Conservation (phyloP, 768 basidiomycete species). For the Lentinula boryana region DNA sequence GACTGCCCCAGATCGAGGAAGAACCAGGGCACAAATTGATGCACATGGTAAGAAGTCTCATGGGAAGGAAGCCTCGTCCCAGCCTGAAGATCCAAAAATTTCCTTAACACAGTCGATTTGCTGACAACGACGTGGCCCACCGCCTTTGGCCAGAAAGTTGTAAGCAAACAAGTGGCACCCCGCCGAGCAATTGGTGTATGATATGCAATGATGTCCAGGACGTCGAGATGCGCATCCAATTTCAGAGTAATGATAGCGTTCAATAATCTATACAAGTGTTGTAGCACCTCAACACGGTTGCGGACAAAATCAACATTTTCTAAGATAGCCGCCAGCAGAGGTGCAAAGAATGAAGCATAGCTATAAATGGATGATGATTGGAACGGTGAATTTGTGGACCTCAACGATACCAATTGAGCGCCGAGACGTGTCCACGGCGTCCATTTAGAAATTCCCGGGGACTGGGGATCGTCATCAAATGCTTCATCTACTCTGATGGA, state of each 20-base stretch:
- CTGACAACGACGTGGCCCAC: conserved; percentile 63
- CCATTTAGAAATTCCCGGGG: conserved; percentile 15
- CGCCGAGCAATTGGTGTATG: conserved; percentile 49
- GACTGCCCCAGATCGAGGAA: conserved; percentile 25
- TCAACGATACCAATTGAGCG: conserved; percentile 19
- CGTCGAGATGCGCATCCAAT: conserved; percentile 62
- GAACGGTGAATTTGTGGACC: conserved; percentile 51
- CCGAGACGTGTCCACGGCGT: conserved; percentile 20
- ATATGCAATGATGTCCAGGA: conserved; percentile 68
- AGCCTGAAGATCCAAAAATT: conserved; percentile 4
- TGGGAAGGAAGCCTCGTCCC: conserved; percentile 2
- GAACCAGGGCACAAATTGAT: conserved; percentile 70
- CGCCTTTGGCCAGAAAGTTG: conserved; percentile 61
- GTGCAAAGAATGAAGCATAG: conserved; percentile 55
- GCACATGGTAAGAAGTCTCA: conserved; percentile 29
- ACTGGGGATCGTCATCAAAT: conserved; percentile 15
- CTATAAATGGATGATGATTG: conserved; percentile 53
- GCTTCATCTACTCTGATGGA: conserved; percentile 60
- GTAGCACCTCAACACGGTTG: conserved; percentile 29
- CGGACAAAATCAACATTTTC: conserved; percentile 44
- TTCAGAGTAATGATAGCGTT: conserved; percentile 49
- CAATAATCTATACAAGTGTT: conserved; percentile 51
- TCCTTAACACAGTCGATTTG: conserved; percentile 26
- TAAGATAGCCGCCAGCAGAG: conserved; percentile 56
- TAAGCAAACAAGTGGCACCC: conserved; percentile 49